Percentiles rank a stretch among this genome's conserved stretches.
Conservation (phyloP, 768 basidiomycete species). For the Jaapia argillacea region DNA sequence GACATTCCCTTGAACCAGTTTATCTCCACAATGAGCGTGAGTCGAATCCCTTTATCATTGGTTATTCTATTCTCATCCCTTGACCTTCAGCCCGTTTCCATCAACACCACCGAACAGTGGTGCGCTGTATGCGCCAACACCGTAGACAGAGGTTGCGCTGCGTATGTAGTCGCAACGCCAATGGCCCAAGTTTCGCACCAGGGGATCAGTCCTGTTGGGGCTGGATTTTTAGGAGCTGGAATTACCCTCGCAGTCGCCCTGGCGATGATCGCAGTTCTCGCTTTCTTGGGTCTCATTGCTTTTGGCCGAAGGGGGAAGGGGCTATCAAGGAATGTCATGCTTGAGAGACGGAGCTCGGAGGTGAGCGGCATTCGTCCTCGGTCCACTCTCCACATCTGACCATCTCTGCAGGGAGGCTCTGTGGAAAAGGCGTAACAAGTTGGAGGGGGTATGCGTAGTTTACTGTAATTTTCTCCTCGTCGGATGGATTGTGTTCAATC, state of each 20-base stretch:
- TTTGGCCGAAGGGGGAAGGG: conserved; percentile 8
- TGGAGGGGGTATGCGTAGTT: too few species aligned
- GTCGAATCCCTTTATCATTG: conserved; percentile 6
- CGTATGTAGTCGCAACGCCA: conserved; percentile 9
- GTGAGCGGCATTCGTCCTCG: too few species aligned
- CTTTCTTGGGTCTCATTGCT: conserved; percentile 28
- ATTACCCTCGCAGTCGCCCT: conserved; percentile 34
- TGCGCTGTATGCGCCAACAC: conserved; percentile 49
- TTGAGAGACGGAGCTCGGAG: background rate
- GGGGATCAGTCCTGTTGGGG: conserved; percentile 41
- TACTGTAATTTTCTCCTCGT: too few species aligned
- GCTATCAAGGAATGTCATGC: background rate
- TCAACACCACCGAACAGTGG: conserved; percentile 48
- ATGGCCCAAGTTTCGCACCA: conserved; percentile 16
- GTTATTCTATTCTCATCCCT: background rate
- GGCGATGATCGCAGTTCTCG: conserved; percentile 26
- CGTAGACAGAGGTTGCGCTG: conserved; percentile 45
- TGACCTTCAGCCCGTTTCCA: conserved; percentile 30
- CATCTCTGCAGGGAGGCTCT: too few species aligned
- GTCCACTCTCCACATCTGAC: too few species aligned
- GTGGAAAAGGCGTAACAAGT: too few species aligned
- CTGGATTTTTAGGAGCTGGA: conserved; percentile 61
- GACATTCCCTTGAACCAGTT: conserved; percentile 50
- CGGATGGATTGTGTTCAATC: too few species aligned
- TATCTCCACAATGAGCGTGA: conserved; percentile 28